phyloP scores from a whole-genome alignment of 2,329 filamentous ascomycete species.

The Teratosphaeria zuluensis region DNA sequence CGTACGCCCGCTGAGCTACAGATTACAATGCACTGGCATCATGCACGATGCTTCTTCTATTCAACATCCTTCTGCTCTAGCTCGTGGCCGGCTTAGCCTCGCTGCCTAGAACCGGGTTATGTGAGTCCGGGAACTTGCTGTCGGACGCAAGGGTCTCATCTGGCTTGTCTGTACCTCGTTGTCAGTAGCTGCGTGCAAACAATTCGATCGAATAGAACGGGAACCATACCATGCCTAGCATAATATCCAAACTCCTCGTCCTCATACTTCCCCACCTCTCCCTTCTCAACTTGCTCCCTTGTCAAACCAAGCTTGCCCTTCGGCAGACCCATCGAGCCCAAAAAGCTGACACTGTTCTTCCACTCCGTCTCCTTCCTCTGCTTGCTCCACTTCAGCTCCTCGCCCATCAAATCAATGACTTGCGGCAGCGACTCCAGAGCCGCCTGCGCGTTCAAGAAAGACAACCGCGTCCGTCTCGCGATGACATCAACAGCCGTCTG shows the following conservation, averaged over 20 bases:
- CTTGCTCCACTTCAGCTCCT: slow-evolving; percentile 70
- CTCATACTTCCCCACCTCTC: slow-evolving; percentile 38
- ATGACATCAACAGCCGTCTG: slow-evolving; percentile 84
- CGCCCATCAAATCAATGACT: slow-evolving; percentile 81
- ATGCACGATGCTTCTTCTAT: neutral
- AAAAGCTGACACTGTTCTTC: slow-evolving; percentile 55
- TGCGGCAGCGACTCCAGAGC: slow-evolving; percentile 74
- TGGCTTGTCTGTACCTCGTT: slow-evolving; percentile 37
- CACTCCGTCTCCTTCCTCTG: slow-evolving; percentile 69
- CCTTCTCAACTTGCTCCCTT: slow-evolving; percentile 50
- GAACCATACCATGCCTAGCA: slow-evolving; percentile 40
- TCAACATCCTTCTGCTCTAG: neutral
- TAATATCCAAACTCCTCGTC: slow-evolving; percentile 43
- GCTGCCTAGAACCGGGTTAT: slow-evolving; percentile 34
- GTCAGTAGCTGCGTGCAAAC: neutral
- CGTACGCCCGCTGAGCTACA: neutral
- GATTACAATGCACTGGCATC: neutral
- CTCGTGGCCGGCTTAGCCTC: slow-evolving; percentile 15
- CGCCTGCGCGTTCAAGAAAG: slow-evolving; percentile 87
- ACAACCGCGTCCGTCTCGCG: slow-evolving; percentile 71
- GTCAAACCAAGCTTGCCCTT: slow-evolving; percentile 47
- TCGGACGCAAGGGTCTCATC: slow-evolving; percentile 44
- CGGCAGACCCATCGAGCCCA: slow-evolving; percentile 53
- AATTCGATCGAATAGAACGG: neutral
- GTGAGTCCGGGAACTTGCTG: slow-evolving; percentile 33